Percentiles rank a stretch among this genome's conserved stretches.
Evolutionary conservation across 1,284 basidiomycete genomes (phyloP).

Genomic region (Rhodotorula sp.): DNA sequence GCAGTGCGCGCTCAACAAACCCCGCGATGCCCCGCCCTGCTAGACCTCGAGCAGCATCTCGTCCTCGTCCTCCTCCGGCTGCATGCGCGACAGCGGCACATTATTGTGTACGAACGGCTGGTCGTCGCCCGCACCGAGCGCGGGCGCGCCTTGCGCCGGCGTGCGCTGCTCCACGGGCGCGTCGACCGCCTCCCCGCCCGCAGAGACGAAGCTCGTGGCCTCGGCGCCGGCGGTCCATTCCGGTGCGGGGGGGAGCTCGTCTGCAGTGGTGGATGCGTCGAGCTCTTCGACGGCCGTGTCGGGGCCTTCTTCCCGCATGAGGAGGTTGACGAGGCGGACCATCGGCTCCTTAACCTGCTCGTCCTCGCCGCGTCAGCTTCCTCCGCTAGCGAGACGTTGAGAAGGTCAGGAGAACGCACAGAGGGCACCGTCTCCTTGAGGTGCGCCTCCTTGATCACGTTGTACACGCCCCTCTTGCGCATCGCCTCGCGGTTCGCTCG

Average conservation of each 20-base stretch:
- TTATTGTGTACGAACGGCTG: conserved; percentile 16
- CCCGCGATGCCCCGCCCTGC: not conserved
- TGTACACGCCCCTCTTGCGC: conserved; percentile 80
- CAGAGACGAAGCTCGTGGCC: conserved; percentile 22
- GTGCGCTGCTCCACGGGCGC: not conserved
- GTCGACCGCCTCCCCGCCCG: conserved; percentile 19
- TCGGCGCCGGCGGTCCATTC: not conserved
- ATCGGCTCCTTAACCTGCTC: conserved; percentile 65
- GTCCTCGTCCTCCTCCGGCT: conserved; percentile 42
- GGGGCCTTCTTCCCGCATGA: conserved; percentile 69
- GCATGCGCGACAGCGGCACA: conserved; percentile 17
- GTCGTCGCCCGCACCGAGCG: conserved; percentile 8
- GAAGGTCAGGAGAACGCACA: conserved; percentile 53
- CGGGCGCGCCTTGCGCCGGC: not conserved
- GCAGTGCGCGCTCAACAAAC: not conserved
- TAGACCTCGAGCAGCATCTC: conserved; percentile 44
- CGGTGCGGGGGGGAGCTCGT: conserved; percentile 15
- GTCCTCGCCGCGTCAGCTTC: not conserved
- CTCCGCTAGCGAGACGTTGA: not conserved
- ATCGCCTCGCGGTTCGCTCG: conserved; percentile 81
- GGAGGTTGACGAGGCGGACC: conserved; percentile 69
- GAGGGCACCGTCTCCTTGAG: conserved; percentile 76
- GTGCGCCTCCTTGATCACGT: conserved; percentile 79
- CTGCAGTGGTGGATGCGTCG: conserved; percentile 35
- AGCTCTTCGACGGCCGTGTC: conserved; percentile 55